Evolutionary conservation across 768 basidiomycete genomes (phyloP).

Genomic region (Tephrocybe sp.): DNA sequence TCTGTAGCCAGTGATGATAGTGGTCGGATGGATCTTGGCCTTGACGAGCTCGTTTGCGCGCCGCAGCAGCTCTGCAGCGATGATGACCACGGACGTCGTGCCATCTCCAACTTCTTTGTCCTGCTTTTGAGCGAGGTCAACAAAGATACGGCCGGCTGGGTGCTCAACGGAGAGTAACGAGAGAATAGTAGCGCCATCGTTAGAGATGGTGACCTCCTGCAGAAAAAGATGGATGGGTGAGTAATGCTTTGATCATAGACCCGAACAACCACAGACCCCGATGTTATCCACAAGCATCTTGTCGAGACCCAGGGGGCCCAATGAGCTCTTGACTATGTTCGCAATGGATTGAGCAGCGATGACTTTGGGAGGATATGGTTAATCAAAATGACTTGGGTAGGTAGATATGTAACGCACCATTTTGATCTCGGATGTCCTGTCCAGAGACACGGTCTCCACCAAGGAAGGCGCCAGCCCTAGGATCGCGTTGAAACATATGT

Average conservation of each 20-base stretch:
- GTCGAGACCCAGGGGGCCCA: constrained; percentile 93
- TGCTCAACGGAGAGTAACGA: constrained; percentile 92
- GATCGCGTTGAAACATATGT: constrained; percentile 87
- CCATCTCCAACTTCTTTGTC: constrained; percentile 99
- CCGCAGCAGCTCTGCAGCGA: constrained; percentile 95
- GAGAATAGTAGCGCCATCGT: constrained; percentile 99
- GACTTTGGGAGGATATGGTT: constrained; percentile 47
- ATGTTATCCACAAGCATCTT: constrained; percentile 99
- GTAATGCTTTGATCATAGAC: neutral
- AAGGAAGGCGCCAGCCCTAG: constrained; percentile 86
- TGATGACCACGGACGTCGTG: constrained; percentile 96
- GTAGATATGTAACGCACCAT: constrained; percentile 56
- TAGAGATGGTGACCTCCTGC: constrained; percentile 98
- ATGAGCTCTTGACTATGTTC: constrained; percentile 94
- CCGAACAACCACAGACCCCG: constrained; percentile 62
- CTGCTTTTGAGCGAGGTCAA: constrained; percentile 98
- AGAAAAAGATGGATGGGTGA: constrained; percentile 10
- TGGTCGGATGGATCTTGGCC: constrained; percentile 97
- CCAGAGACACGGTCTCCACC: constrained; percentile 94
- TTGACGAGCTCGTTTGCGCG: constrained; percentile 98
- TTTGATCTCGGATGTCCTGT: constrained; percentile 95
- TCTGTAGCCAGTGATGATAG: constrained; percentile 98
- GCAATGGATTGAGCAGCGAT: constrained; percentile 95
- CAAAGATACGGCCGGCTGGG: constrained; percentile 95
- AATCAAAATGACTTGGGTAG: neutral